Base-by-base conservation (phyloP, 768 basidiomycete species). In the Exsudoporus frostii region DNA sequence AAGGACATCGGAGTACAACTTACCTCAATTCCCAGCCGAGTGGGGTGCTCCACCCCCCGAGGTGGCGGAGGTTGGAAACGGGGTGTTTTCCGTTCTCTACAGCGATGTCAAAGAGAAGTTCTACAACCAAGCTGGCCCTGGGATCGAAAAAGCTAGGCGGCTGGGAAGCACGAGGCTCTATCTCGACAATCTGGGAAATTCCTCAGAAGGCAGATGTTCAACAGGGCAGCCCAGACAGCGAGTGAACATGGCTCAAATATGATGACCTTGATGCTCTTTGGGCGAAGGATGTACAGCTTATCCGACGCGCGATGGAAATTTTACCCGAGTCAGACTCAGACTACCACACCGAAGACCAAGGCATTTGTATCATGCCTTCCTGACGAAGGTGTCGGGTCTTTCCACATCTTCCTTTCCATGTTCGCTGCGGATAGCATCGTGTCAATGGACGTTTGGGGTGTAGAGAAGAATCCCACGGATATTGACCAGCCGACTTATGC, bases 61-160 rank as follows among this genome's bases (percentile, higher is more conserved):
- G 34, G 68, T 74, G 6, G 38, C 59, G 2, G 65, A 62, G 2
- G 64, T 70, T 1, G 76, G 75, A 8, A 70, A 76, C 41, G 82
- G 69, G 2, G 45, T 54, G 30, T 79, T 82, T 58, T 83, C 80
- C 4, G 65, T 71, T 14, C 70, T 84, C 19, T 83, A 78, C 67
- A 82, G 78, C 56, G 82, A 83, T 48, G 65, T 83, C 32, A 81
- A 81, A 15, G 49, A 53, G 7, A 52, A 65, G 0, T 80, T 82
- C 63, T 84, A 84, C 65, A 57, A 53, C 25, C 50, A 54, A 14
- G 71, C 74, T 45, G 80, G 79, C 1, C 74, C 75, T 1, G 64
- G 59, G 9, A 55, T 50, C 8, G 59, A 54, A 7, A 45, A 62
- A 4, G 52, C 48, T 7, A n/a, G 65, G 67, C 17, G 82, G 83